phyloP scores from a whole-genome alignment of 2,329 filamentous ascomycete species.

The Calycina herbarum region DNA sequence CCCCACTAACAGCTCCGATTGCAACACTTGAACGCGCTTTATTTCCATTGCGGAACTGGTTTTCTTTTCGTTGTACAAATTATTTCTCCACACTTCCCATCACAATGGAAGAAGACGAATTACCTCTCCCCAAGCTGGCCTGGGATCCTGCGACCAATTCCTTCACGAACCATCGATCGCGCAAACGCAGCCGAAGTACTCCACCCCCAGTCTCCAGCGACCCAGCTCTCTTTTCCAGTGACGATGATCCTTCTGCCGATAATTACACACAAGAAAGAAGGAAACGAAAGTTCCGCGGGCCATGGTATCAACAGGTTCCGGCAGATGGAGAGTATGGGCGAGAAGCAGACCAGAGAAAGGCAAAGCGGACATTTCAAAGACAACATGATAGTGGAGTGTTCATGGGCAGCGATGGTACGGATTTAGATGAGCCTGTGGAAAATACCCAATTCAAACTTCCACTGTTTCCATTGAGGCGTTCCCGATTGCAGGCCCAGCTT shows the following conservation, averaged over 20 bases:
- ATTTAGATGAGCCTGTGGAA: conserved; percentile 42
- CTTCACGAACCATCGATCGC: conserved; percentile 27
- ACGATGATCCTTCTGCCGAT: conserved; percentile 67
- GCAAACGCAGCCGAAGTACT: conserved; percentile 44
- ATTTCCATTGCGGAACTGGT: neutral
- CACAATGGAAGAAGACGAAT: conserved; percentile 44
- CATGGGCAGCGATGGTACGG: conserved; percentile 60
- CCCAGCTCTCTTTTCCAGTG: conserved; percentile 69
- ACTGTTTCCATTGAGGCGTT: conserved; percentile 20
- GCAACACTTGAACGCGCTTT: neutral
- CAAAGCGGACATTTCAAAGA: conserved; percentile 55
- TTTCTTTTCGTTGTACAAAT: conserved; percentile 15
- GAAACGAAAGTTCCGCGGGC: conserved; percentile 64
- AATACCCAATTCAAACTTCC: conserved; percentile 7
- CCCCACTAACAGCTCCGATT: neutral
- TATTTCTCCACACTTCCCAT: conserved; percentile 10
- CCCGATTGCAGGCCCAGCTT: conserved; percentile 11
- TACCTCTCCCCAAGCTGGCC: conserved; percentile 39
- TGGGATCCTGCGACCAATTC: conserved; percentile 25
- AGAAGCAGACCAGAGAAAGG: conserved; percentile 24
- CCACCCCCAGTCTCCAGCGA: conserved; percentile 59
- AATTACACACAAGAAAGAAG: conserved; percentile 60
- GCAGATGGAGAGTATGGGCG: conserved; percentile 30
- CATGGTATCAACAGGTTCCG: conserved; percentile 66
- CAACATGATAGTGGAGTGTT: conserved; percentile 70